These are phyloP conservation scores for Ophiostoma ips DNA, from an alignment of 2,329 filamentous ascomycete genomes.

Conservation along the genomic window DNA sequence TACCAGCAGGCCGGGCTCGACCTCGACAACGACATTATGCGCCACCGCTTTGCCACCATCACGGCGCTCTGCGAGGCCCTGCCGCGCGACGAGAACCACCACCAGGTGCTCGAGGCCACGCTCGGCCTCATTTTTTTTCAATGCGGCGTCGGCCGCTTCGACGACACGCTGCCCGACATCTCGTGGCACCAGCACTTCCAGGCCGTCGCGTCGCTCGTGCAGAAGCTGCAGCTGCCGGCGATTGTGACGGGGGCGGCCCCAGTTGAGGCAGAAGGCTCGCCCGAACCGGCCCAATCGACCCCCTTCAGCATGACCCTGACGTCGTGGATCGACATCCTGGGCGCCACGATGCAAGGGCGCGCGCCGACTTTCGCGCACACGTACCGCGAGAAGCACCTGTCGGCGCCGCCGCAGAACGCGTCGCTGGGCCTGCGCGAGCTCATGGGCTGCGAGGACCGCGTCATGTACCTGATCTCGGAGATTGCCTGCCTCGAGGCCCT, in stretches of 20 bases:
- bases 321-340: conserved; percentile 94
- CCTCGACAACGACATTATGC: conserved; percentile 81
- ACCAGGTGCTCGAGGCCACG: conserved; percentile 81
- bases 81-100: conserved; percentile 65
- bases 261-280: neutral
- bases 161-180: conserved; percentile 78
- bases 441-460: conserved; percentile 93
- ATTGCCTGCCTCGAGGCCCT: conserved; percentile 90
- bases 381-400: conserved; percentile 90
- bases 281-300: conserved; percentile 33
- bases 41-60: conserved; percentile 80
- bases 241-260: conserved; percentile 35
- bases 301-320: conserved; percentile 94
- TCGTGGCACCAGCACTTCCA: conserved; percentile 97
- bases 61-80: conserved; percentile 73
- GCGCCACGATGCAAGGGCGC: conserved; percentile 77
- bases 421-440: conserved; percentile 70
- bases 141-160: conserved; percentile 73
- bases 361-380: conserved; percentile 82
- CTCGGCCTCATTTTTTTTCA: conserved; percentile 95
- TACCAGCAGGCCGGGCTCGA: conserved; percentile 44
- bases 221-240: conserved; percentile 67
- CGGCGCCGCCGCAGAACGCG: conserved; percentile 40
- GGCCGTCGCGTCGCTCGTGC: conserved; percentile 71
- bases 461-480: conserved; percentile 97